Conservation (phyloP, 768 basidiomycete species). For the Glaciozyma martinii region DNA sequence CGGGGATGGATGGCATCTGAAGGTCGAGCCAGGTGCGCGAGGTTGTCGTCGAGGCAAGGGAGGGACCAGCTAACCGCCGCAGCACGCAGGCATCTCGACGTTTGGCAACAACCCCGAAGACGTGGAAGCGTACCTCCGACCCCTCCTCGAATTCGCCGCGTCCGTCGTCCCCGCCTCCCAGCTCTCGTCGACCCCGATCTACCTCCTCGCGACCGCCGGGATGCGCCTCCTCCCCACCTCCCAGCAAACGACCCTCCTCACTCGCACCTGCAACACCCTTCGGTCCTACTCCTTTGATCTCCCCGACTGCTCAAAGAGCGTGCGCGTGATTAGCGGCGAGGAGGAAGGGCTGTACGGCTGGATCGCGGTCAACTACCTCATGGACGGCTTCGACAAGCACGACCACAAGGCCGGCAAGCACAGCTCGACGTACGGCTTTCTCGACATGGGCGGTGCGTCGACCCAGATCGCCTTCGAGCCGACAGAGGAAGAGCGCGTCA, state of each 20-base stretch:
- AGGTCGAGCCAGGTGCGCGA: conserved; percentile 63
- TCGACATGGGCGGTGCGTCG: conserved; percentile 99
- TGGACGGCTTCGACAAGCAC: conserved; percentile 72
- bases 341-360: conserved; percentile 98
- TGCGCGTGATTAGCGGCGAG: conserved; percentile 91
- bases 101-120: conserved; percentile 60
- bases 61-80: not conserved
- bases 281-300: conserved; percentile 64
- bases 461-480: conserved; percentile 99
- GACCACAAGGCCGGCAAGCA: conserved; percentile 42
- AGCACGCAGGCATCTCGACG: conserved; percentile 66
- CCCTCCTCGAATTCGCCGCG: conserved; percentile 72
- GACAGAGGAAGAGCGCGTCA: conserved; percentile 46
- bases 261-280: conserved; percentile 67
- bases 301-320: conserved; percentile 75
- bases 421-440: conserved; percentile 85
- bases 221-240: conserved; percentile 75
- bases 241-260: conserved; percentile 64
- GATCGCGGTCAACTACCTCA: conserved; percentile 98
- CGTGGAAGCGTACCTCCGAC: conserved; percentile 66
- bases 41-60: too few relatives aligned
- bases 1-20: conserved; percentile 76
- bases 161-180: conserved; percentile 77
- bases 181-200: conserved; percentile 75
- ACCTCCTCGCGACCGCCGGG: conserved; percentile 90